Conservation (phyloP, 176 grass and related monocot genomes). For the Elymus sibiricus region DNA sequence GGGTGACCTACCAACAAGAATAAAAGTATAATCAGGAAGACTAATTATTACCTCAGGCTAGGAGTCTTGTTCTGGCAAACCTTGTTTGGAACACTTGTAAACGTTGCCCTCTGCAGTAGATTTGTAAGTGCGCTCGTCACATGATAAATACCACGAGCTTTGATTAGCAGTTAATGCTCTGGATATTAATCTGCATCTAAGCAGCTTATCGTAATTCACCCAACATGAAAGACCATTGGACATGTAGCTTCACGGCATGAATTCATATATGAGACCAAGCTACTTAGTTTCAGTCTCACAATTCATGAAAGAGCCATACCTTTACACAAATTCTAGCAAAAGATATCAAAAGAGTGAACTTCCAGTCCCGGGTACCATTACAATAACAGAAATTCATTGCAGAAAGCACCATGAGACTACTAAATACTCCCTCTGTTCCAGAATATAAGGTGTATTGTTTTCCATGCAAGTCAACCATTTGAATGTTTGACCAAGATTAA, state of each 20-base stretch:
- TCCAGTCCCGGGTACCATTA: not conserved
- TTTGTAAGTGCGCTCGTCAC: not conserved
- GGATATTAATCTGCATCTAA: not conserved
- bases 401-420: not conserved
- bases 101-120: not conserved
- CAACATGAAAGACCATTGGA: not conserved
- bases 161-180: not conserved
- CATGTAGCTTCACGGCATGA: not conserved
- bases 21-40: not conserved
- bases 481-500: too few species aligned
- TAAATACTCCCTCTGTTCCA: too few species aligned
- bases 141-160: not conserved
- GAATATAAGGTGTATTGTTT: too few species aligned
- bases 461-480: too few species aligned
- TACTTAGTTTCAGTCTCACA: not conserved
- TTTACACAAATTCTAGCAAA: not conserved
- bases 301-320: not conserved
- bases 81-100: not conserved
- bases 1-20: not conserved
- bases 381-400: not conserved
- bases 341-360: not conserved
- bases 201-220: not conserved
- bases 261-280: not conserved
- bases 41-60: not conserved
- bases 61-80: not conserved